Base-by-base conservation (phyloP, 75 land plant species). In the Isoetes taiwanensis region DNA sequence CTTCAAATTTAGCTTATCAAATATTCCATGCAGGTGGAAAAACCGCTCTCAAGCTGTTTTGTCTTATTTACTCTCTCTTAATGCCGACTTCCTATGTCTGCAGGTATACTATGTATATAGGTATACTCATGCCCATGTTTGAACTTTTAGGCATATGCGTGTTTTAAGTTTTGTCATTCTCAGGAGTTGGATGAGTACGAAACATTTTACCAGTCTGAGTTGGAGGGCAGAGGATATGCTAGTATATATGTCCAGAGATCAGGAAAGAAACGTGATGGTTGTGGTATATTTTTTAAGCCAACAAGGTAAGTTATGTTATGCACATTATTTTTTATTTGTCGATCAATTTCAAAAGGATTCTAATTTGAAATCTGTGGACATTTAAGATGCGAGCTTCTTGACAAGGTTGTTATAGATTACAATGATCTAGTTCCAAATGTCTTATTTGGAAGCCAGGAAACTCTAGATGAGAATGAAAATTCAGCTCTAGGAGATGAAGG, bases 11-110 rank as follows among this genome's bases (percentile, higher is more conserved):
- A n/a, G n/a, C n/a, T n/a, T n/a, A n/a, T n/a, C n/a, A n/a, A n/a
- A n/a, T n/a, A n/a, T n/a, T n/a, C n/a, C n/a, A n/a, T n/a, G 69
- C 48, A 90, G 97, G 67, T 90, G 91, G 91, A 90, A 82, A 67
- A 74, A 66, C 50, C 83, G 96, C 43, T 90, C 91, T 0, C 40
- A 80, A 54, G 80, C 78, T 4, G 53, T 85, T 37, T 54, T 90
- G 56, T 46, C 66, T 32, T 63, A 70, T 32, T 75, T 90, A 2
- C 64, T 73, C 26, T 54, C 63, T 27, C 67, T 90, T 37, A 72
- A 68, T 28, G 96, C 91, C 26, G 96, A 90, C 58, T 71, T 90
- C 56, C 73, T 85, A 6, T 90, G 96, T 64, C 52, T 90, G 29
- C 84, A 83, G 88, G 88, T 73, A 28, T 24, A 52, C 23, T 19